These are phyloP conservation scores for Peziza echinospora DNA, from an alignment of 495 filamentous ascomycete genomes.

Conservation along the genomic window DNA sequence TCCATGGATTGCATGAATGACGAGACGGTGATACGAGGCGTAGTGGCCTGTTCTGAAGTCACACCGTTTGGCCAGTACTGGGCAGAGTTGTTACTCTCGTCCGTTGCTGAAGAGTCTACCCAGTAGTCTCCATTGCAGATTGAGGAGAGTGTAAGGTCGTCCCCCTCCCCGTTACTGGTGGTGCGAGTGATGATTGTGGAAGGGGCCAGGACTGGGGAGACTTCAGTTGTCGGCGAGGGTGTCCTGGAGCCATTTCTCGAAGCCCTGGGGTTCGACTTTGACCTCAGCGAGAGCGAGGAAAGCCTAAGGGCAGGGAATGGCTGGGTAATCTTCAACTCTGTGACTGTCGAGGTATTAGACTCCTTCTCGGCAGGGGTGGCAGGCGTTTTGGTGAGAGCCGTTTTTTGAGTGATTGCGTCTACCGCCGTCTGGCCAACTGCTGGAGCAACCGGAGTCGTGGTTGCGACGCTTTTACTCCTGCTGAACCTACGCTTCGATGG, in stretches of 20 bases:
- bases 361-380: background rate
- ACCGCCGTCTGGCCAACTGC: too few species aligned
- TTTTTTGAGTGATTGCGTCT: background rate
- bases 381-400: background rate
- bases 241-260: background rate
- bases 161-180: background rate
- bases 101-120: background rate
- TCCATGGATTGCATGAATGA: slow-evolving; percentile 15
- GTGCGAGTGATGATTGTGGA: background rate
- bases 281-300: background rate
- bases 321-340: background rate
- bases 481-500: background rate
- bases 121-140: background rate
- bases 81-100: background rate
- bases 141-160: background rate
- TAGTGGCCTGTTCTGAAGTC: background rate
- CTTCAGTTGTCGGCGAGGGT: background rate
- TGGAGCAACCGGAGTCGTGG: too few species aligned
- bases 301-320: background rate
- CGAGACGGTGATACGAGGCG: slow-evolving; percentile 17
- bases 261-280: background rate
- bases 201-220: background rate
- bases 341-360: background rate
- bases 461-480: too few species aligned
- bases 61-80: background rate